These are phyloP conservation scores for Truncatella angustata DNA, from an alignment of 2,329 filamentous ascomycete species.

Conservation along the genomic window DNA sequence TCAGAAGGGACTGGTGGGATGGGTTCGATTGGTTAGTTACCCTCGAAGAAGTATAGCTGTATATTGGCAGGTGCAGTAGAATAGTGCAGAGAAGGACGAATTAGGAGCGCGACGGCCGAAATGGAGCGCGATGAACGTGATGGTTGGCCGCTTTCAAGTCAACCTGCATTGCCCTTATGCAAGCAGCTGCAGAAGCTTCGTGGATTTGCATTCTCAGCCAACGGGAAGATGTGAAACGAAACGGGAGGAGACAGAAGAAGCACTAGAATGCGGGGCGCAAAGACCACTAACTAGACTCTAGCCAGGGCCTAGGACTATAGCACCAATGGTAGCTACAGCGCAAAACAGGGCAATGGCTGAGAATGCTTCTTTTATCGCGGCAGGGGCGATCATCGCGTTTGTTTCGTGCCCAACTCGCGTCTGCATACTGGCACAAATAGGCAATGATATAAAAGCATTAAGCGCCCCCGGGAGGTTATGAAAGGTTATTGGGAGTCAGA, in stretches of 20 bases:
- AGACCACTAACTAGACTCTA: slow-evolving; percentile 13
- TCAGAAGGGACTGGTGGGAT: slow-evolving; percentile 25
- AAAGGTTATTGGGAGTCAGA: background rate
- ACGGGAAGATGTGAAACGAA: slow-evolving; percentile 24
- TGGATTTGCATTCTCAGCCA: slow-evolving; percentile 22
- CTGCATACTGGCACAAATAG: background rate
- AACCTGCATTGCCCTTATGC: slow-evolving; percentile 21
- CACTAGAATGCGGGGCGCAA: slow-evolving; percentile 18
- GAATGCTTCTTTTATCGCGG: slow-evolving; percentile 11
- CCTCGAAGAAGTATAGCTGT: slow-evolving; percentile 21
- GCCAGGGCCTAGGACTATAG: background rate
- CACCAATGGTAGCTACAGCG: slow-evolving; percentile 22
- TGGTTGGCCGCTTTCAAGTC: slow-evolving; percentile 27
- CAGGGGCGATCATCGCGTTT: slow-evolving; percentile 11
- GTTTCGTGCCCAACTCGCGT: slow-evolving; percentile 13
- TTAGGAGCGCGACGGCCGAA: slow-evolving; percentile 26
- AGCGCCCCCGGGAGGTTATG: slow-evolving; percentile 13
- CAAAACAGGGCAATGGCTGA: slow-evolving; percentile 21
- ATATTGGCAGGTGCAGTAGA: slow-evolving; percentile 24
- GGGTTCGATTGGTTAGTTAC: slow-evolving; percentile 30
- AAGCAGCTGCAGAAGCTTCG: slow-evolving; percentile 26
- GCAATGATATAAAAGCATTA: slow-evolving; percentile 26
- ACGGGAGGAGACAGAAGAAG: slow-evolving; percentile 22
- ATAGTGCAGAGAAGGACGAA: slow-evolving; percentile 19
- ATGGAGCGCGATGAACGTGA: slow-evolving; percentile 26